A percentile compares a stretch with the other conserved stretches of the same genome.
phyloP scores from a whole-genome alignment of 108 stramenopile genomes.

The Stephanodiscus minutulus region DNA sequence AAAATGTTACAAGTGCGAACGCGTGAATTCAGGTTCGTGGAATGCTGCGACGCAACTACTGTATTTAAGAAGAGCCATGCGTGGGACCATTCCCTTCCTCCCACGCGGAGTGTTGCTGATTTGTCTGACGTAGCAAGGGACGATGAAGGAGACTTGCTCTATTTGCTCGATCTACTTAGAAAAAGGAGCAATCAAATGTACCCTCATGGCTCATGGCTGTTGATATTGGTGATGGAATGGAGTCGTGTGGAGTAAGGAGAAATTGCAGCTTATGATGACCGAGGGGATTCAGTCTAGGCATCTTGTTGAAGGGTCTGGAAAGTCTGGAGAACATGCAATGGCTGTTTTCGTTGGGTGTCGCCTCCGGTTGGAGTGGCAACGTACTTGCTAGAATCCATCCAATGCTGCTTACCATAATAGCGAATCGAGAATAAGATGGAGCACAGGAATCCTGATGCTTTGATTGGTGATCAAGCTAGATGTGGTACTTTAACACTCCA shows the following conservation, averaged over 20 bases:
- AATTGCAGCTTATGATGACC: constrained; percentile 56
- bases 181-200: constrained; percentile 7
- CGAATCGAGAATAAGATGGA: too few relatives aligned
- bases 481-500: too few relatives aligned
- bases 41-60: constrained; percentile 47
- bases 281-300: constrained; percentile 60
- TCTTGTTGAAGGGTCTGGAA: constrained; percentile 60
- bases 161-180: constrained; percentile 20
- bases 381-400: too few relatives aligned
- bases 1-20: constrained; percentile 83
- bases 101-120: constrained; percentile 90
- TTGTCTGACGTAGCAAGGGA: constrained; percentile 87
- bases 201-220: constrained; percentile 15
- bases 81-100: constrained; percentile 71
- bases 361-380: too few relatives aligned
- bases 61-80: constrained; percentile 56
- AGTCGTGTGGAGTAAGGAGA: constrained; percentile 55
- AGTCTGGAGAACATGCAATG: constrained; percentile 63
- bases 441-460: too few relatives aligned
- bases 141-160: constrained; percentile 65
- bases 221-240: constrained; percentile 57
- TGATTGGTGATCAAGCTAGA: too few relatives aligned
- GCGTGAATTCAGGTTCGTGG: constrained; percentile 82
- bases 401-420: too few relatives aligned
- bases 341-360: constrained; percentile 42